Percentiles rank a stretch among this genome's conserved stretches.
These are phyloP conservation scores for Tetrapyrgos nigripes DNA, from an alignment of 1,284 basidiomycete species.

Conservation along the genomic window DNA sequence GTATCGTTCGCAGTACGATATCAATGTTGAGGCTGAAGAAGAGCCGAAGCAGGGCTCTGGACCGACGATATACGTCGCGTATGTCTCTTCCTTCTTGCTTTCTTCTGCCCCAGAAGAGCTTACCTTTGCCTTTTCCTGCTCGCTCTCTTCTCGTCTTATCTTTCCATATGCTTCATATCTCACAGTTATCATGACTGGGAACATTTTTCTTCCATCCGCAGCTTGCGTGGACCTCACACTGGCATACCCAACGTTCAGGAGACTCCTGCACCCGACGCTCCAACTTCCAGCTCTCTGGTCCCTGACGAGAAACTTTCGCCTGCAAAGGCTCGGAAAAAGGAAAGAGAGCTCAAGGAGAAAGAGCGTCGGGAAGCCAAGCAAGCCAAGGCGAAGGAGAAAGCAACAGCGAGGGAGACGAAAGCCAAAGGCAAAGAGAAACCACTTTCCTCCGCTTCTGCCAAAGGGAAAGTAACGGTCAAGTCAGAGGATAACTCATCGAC, in stretches of 20 bases:
- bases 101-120: neutral
- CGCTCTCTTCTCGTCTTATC: neutral
- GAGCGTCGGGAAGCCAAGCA: slow-evolving; percentile 19
- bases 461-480: slow-evolving; percentile 22
- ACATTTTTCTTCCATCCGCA: slow-evolving; percentile 92
- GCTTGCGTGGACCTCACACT: slow-evolving; percentile 82
- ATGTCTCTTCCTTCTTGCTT: slow-evolving; percentile 18
- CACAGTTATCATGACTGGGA: slow-evolving; percentile 90
- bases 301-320: slow-evolving; percentile 24
- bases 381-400: slow-evolving; percentile 32
- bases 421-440: slow-evolving; percentile 32
- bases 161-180: neutral
- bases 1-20: slow-evolving; percentile 14
- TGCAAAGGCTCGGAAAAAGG: slow-evolving; percentile 17
- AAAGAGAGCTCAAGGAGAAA: slow-evolving; percentile 23
- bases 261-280: slow-evolving; percentile 26
- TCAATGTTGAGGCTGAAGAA: slow-evolving; percentile 33
- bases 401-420: slow-evolving; percentile 33
- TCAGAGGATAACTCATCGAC: neutral
- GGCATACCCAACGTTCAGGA: slow-evolving; percentile 79
- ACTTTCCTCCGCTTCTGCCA: neutral
- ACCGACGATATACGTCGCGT: slow-evolving; percentile 80
- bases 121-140: neutral
- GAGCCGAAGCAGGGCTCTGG: slow-evolving; percentile 34
- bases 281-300: neutral